Evolutionary conservation across 1,284 basidiomycete genomes (phyloP), one percentile per base, ranked within the genome.

Genomic region (Papiliotrema laurentii): DNA sequence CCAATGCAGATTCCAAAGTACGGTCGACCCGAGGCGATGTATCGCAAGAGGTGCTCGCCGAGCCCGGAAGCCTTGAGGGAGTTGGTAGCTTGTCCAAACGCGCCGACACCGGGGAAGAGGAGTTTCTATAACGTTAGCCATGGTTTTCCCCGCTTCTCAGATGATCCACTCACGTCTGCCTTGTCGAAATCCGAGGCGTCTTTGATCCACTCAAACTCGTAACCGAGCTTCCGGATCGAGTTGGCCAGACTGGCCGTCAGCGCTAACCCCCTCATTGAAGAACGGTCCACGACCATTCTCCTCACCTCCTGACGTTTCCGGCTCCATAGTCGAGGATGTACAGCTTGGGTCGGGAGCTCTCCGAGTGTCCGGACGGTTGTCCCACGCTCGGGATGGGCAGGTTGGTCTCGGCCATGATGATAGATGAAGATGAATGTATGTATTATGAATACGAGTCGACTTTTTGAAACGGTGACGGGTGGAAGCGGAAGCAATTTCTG

Each of bases 1-100:
- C 92, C 96, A 66, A 99, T 91, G 76, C 96, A 99, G 79, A 99
- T 98, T 37, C 90, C 90, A 74, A 92, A 90, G 76, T 96, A 98
- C 0, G 96, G 96, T 66, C 82, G 84, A 28, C 96, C 96, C 13
- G 89, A 90, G 19, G 77, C 75, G 60, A 98, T 86, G 75, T 97
- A 98, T 46, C 80, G 73, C 53, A 81, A 82, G 45, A 99, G 79
- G 30, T 90, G 91, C 59, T 88, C 82, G 28, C 86, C 79, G 51
- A 93, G 82, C 30, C 87, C 89, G 57, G 85, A 84, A 16, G 79
- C 69, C 36, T 78, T 74, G 41, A 99, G 83, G 49, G 87, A 85
- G 45, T 81, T 78, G 63, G 97, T 85, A 9, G 94, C 96, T 36
- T 86, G 84, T 47, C 86, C 85, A 69, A 97, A 98, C 6, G 91